Conservation (phyloP, 1,284 basidiomycete species). For the Fomitiporia mediterranea region DNA sequence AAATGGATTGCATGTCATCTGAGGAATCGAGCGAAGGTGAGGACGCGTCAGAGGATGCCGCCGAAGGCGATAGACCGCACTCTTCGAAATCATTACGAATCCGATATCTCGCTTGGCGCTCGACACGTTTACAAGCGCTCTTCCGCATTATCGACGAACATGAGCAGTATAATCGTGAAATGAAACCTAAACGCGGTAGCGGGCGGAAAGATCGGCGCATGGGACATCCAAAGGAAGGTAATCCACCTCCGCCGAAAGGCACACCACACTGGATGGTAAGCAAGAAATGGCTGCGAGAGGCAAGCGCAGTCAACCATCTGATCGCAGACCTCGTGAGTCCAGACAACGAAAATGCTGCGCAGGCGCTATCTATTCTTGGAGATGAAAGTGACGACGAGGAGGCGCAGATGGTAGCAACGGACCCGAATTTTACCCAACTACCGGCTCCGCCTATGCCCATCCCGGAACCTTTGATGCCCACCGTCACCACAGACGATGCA, state of each 20-base stretch:
- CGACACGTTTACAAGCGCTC: slow-evolving; percentile 12
- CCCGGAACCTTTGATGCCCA: neutral
- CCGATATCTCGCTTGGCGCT: slow-evolving; percentile 18
- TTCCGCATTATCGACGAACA: slow-evolving; percentile 11
- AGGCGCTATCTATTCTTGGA: slow-evolving; percentile 1
- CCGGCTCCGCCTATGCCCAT: neutral
- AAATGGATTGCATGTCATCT: slow-evolving; percentile 72
- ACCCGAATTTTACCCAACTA: neutral
- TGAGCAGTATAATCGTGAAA: slow-evolving; percentile 13
- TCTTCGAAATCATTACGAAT: slow-evolving; percentile 2
- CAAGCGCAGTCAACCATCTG: slow-evolving; percentile 41
- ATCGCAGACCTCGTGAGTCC: slow-evolving; percentile 34
- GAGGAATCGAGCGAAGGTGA: slow-evolving; percentile 64
- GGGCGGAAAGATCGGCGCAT: slow-evolving; percentile 48
- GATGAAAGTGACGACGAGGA: slow-evolving; percentile 15
- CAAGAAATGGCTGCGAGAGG: slow-evolving; percentile 48
- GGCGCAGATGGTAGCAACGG: neutral
- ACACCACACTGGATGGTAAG: slow-evolving; percentile 73
- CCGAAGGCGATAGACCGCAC: neutral
- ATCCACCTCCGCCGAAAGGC: slow-evolving; percentile 56
- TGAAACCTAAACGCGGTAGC: slow-evolving; percentile 50
- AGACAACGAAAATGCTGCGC: neutral
- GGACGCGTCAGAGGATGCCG: slow-evolving; percentile 43
- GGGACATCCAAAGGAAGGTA: slow-evolving; percentile 55
- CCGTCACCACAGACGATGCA: neutral